A percentile compares a stretch with the other conserved stretches of the same genome.
Evolutionary conservation across 495 filamentous ascomycete species (phyloP).

Genomic region (Elasticomyces elasticus): DNA sequence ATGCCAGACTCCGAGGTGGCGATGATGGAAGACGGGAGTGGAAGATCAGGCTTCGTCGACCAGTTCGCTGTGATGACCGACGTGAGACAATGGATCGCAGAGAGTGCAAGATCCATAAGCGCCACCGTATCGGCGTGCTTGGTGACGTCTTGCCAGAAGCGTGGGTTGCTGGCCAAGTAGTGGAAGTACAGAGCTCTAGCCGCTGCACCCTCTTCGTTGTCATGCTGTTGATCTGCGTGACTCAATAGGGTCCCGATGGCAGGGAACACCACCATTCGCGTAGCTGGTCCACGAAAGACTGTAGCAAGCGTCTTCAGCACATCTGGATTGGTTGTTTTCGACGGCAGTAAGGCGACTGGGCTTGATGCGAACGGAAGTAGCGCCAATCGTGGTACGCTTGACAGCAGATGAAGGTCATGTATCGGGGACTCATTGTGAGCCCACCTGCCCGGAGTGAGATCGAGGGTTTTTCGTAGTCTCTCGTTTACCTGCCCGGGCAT

Average conservation of each 20-base stretch:
- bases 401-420: constrained; percentile 46
- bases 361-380: constrained; percentile 40
- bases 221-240: constrained; percentile 22
- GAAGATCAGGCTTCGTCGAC: constrained; percentile 26
- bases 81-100: constrained; percentile 45
- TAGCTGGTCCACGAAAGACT: constrained; percentile 45
- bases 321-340: constrained; percentile 41
- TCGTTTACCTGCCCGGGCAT: constrained; percentile 39
- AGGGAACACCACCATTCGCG: constrained; percentile 25
- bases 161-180: constrained; percentile 42
- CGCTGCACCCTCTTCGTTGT: constrained; percentile 38
- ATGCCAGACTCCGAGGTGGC: constrained; percentile 32
- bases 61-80: constrained; percentile 49
- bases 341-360: constrained; percentile 42
- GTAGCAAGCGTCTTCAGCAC: constrained; percentile 45
- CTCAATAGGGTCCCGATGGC: constrained; percentile 34
- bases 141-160: constrained; percentile 45
- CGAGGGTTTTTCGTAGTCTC: constrained; percentile 37
- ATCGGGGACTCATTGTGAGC: constrained; percentile 41
- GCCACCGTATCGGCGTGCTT: constrained; percentile 47
- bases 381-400: constrained; percentile 46
- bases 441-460: constrained; percentile 41
- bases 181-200: constrained; percentile 49
- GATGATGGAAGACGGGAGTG: constrained; percentile 37
- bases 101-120: constrained; percentile 47